Conservation (phyloP, 2,329 filamentous ascomycete species). For the Xylaria sp. region DNA sequence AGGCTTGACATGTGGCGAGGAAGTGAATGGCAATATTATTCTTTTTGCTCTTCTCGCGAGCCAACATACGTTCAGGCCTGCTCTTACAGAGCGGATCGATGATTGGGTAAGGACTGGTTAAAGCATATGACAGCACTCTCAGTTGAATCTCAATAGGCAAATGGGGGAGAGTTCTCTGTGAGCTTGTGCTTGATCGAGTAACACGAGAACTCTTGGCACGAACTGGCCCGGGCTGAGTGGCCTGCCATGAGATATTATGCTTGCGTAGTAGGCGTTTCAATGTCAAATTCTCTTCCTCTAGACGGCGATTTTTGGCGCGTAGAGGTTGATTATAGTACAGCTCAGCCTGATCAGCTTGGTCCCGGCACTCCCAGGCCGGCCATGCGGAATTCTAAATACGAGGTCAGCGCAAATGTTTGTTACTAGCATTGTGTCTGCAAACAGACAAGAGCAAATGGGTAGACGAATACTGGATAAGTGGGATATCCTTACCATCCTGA, state of each 20-base stretch:
- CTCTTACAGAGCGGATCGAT: conserved; percentile 64
- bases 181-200: conserved; percentile 45
- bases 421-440: neutral
- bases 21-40: conserved; percentile 66
- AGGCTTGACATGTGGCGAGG: conserved; percentile 62
- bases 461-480: neutral
- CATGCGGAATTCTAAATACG: conserved; percentile 30
- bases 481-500: conserved; percentile 33
- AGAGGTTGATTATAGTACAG: conserved; percentile 61
- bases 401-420: conserved; percentile 12
- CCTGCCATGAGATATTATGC: conserved; percentile 64
- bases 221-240: conserved; percentile 50
- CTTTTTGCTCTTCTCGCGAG: conserved; percentile 55
- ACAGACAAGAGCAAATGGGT: neutral
- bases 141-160: conserved; percentile 66
- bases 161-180: conserved; percentile 52
- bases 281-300: conserved; percentile 61
- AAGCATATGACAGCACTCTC: conserved; percentile 62
- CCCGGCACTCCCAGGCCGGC: conserved; percentile 62
- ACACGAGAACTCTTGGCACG: conserved; percentile 38
- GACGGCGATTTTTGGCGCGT: conserved; percentile 58
- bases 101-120: conserved; percentile 62
- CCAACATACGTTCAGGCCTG: conserved; percentile 57
- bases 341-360: conserved; percentile 63
- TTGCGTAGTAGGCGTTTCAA: conserved; percentile 65